Percentiles rank a stretch among this genome's conserved stretches.
Conservation (phyloP, 148 eudicot species). For the Diospyros kaki region DNA sequence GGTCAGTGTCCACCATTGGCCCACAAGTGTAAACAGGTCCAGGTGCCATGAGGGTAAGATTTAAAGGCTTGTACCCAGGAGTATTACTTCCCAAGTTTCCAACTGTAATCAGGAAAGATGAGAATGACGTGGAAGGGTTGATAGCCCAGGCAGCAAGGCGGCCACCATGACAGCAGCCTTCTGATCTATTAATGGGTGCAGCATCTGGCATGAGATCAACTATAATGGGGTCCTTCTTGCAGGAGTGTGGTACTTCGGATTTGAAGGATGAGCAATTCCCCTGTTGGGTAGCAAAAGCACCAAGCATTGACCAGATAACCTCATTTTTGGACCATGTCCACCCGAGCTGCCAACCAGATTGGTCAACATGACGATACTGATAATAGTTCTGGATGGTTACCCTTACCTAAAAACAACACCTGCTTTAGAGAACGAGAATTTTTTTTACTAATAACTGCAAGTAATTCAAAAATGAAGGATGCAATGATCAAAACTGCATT, state of each 20-base stretch:
- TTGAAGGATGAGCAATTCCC: constrained; percentile 31
- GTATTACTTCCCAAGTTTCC: constrained; percentile 29
- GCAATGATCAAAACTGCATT: not conserved
- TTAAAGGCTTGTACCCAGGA: constrained; percentile 23
- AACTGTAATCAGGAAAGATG: constrained; percentile 35
- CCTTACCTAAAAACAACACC: constrained; percentile 26
- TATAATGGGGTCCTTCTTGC: constrained; percentile 28
- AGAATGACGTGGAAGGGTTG: constrained; percentile 28
- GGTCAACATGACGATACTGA: constrained; percentile 29
- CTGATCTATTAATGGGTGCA: constrained; percentile 12
- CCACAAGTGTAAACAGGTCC: constrained; percentile 44
- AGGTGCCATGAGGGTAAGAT: constrained; percentile 38
- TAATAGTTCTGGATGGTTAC: constrained; percentile 44
- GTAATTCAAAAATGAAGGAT: not conserved
- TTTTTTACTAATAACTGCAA: not conserved
- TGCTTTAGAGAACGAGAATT: not conserved
- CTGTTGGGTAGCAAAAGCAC: constrained; percentile 33
- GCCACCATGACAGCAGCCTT: constrained; percentile 35
- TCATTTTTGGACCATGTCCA: constrained; percentile 33
- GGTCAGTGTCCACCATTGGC: constrained; percentile 22
- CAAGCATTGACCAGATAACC: constrained; percentile 36
- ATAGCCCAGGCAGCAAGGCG: constrained; percentile 33
- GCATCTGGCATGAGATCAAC: constrained; percentile 32
- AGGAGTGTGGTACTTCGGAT: constrained; percentile 28
- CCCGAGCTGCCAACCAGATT: constrained; percentile 36